Percentiles rank a stretch among this genome's conserved stretches.
Conservation (phyloP, 2,329 filamentous ascomycete species). For the Diaporthe aspalathi region DNA sequence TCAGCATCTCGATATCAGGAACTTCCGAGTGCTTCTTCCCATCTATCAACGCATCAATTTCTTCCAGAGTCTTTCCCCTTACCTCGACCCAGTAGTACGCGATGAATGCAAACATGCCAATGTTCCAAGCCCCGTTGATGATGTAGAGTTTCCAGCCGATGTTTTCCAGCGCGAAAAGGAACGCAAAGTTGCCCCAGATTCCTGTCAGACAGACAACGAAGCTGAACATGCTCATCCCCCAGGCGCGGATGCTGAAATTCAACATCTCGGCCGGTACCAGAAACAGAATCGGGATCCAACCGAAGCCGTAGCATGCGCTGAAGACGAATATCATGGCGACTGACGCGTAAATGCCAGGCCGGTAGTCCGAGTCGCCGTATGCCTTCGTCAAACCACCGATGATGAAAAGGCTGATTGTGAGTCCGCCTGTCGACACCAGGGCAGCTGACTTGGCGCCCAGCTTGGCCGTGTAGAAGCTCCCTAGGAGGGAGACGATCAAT, state of each 20-base stretch:
- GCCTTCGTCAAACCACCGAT: conserved; percentile 53
- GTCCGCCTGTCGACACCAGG: conserved; percentile 32
- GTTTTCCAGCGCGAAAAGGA: conserved; percentile 41
- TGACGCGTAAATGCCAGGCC: conserved; percentile 35
- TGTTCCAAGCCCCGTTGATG: conserved; percentile 43
- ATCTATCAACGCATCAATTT: conserved; percentile 42
- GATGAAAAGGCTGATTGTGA: conserved; percentile 52
- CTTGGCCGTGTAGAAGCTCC: conserved; percentile 49
- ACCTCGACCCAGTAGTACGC: conserved; percentile 42
- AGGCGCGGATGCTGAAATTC: conserved; percentile 39
- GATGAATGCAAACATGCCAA: conserved; percentile 41
- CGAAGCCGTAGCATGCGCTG: conserved; percentile 29
- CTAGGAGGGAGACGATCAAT: conserved; percentile 48
- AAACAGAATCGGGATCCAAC: conserved; percentile 33
- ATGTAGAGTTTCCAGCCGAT: conserved; percentile 44
- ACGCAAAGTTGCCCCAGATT: conserved; percentile 41
- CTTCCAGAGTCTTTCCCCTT: conserved; percentile 41
- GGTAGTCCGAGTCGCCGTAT: conserved; percentile 33
- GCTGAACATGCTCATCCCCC: conserved; percentile 48
- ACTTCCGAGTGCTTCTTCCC: conserved; percentile 36
- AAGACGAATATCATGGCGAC: conserved; percentile 39
- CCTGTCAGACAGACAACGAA: conserved; percentile 35
- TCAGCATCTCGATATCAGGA: conserved; percentile 32
- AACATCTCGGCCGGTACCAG: conserved; percentile 33
- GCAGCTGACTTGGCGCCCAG: conserved; percentile 49